Base-by-base conservation (phyloP, 2,329 filamentous ascomycete genomes). In the Paracoccidioides brasiliensis region DNA sequence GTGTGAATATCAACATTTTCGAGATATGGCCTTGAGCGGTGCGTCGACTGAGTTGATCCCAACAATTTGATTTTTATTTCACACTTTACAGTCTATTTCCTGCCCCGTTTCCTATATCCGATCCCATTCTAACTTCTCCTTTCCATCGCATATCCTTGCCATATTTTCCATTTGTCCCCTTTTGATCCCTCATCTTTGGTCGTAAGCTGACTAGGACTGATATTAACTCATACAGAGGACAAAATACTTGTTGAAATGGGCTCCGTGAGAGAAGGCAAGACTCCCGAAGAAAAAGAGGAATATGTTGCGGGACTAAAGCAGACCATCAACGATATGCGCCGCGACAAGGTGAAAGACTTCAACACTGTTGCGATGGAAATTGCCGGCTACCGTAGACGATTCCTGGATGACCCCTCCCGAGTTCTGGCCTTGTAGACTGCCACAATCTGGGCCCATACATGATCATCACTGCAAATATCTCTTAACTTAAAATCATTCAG, bases 1-100 rank as follows among this genome's bases (percentile, higher is more conserved):
- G 55, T 98, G 93, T 72, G 74, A 81, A 55, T 84, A 74, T 61
- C 84, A 97, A 75, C 93, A 98, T 73, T 90, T 95, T 68, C 77
- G 78, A 62, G 76, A 81, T 58, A 85, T 91, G 74, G 76, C 74
- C 65, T 74, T 88, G 66, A 80, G 79, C 72, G 88, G 88, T 94
- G 80, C 81, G 86, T 88, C 69, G 55, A 70, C 63, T 62, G 62
- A 62, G 63, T 65, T 54, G 57, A 60, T 50, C 54, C 58, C 51
- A 53, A 60, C 63, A 62, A 64, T 59, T 37, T 49, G 33, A 42
- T 46, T 15, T 35, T 38, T 8, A 49, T 44, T 53, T 58, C 49
- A 56, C 54, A 55, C 55, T 62, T 58, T 54, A 59, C 52, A 59
- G 56, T 57, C 58, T 56, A 60, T 56, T 55, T 37, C 49, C 33